Evolutionary conservation across 2,329 filamentous ascomycete species (phyloP).

Genomic region (Talaromyces marneffei): DNA sequence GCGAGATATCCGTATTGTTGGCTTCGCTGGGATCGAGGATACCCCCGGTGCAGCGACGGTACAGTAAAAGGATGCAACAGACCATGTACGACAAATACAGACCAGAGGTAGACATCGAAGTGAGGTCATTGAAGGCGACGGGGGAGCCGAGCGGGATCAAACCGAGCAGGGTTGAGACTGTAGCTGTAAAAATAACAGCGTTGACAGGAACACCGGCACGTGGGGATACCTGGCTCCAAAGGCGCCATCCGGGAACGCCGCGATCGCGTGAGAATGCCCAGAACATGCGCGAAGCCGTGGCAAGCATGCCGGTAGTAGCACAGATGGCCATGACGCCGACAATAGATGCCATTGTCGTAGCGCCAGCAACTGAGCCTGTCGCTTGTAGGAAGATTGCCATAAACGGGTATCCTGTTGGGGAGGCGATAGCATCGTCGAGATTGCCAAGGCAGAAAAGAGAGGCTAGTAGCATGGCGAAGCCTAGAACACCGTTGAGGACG

Average conservation of each 20-base stretch:
- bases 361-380: slow-evolving; percentile 24
- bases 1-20: neutral
- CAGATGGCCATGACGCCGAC: slow-evolving; percentile 23
- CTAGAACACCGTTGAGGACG: slow-evolving; percentile 48
- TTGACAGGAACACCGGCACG: slow-evolving; percentile 23
- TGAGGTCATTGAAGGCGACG: slow-evolving; percentile 46
- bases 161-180: slow-evolving; percentile 33
- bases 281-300: slow-evolving; percentile 24
- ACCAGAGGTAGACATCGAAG: slow-evolving; percentile 42
- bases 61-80: slow-evolving; percentile 40
- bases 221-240: slow-evolving; percentile 22
- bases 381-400: slow-evolving; percentile 51
- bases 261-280: slow-evolving; percentile 36
- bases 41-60: slow-evolving; percentile 32
- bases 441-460: slow-evolving; percentile 52
- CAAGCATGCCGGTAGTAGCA: slow-evolving; percentile 23
- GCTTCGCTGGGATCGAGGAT: slow-evolving; percentile 25
- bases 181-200: slow-evolving; percentile 23
- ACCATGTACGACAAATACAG: slow-evolving; percentile 48
- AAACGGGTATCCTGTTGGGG: slow-evolving; percentile 51
- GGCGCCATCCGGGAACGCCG: slow-evolving; percentile 28
- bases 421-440: slow-evolving; percentile 39
- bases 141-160: slow-evolving; percentile 49
- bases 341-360: slow-evolving; percentile 22
- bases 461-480: slow-evolving; percentile 51